phyloP scores from a whole-genome alignment of 1,284 basidiomycete genomes.

The Phenoliferia sp. region DNA sequence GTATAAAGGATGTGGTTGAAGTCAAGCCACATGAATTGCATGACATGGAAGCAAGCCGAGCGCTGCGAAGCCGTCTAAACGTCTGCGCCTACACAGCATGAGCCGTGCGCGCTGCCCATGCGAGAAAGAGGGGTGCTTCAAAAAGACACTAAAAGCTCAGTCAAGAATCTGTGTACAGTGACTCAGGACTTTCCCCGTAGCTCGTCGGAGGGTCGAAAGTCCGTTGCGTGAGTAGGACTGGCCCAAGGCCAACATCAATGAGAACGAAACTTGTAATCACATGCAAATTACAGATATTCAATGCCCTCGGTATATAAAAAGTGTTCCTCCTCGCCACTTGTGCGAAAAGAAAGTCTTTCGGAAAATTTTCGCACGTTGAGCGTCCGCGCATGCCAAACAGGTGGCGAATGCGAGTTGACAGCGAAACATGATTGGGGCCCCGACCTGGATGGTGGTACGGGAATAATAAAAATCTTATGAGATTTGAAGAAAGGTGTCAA shows the following conservation, averaged over 20 bases:
- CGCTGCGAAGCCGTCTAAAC: no score
- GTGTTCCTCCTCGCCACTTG: background rate
- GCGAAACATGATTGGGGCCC: background rate
- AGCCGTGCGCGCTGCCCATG: no score
- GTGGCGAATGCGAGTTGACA: background rate
- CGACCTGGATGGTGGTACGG: background rate
- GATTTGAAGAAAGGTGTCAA: background rate
- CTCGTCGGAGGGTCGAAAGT: background rate
- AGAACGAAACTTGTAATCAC: background rate
- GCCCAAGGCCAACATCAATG: background rate
- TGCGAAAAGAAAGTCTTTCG: background rate
- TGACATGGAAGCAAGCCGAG: no score
- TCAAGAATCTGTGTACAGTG: background rate
- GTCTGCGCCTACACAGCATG: no score
- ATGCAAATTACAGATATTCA: background rate
- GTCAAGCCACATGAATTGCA: no score
- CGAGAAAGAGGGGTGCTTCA: no score
- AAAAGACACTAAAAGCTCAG: background rate
- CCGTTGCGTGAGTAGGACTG: background rate
- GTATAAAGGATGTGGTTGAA: no score
- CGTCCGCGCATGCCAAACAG: background rate
- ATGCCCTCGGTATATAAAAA: background rate
- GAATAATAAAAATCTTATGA: background rate
- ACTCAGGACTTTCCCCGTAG: background rate
- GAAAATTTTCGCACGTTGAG: background rate